Evolutionary conservation across 495 filamentous ascomycete species (phyloP), one percentile per base, ranked within the genome.

Genomic region (Sordaria brevicollis): DNA sequence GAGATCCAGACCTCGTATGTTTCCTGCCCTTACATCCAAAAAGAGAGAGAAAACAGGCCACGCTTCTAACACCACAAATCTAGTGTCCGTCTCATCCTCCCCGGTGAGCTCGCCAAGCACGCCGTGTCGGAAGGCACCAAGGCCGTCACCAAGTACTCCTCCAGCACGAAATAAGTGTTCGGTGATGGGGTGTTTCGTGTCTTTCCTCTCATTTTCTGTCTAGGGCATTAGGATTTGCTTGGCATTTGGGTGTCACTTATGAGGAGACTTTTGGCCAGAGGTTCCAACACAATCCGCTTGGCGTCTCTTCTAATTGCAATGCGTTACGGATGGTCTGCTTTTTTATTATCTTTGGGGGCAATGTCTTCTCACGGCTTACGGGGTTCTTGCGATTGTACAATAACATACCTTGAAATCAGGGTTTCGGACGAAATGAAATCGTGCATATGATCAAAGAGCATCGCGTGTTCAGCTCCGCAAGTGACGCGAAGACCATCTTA

Each of bases 131-230:
- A 99, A 85, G 95, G 95, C 78, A 99, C 95, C 81, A 99, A 99
- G 93, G 95, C 95, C 69, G 95, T 99, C 74, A 98, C 95, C 88
- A 99, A 99, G 89, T 99, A 99, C 88, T 97, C 94, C 74, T 97
- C 94, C 67, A 97, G 94, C 75, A 96, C 94, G 82, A 99, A 99
- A 92, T 99, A 97, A 88, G 84, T 76, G 65, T 36, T 68, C 38
- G 33, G 38, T 69, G 15, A 49, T 83, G 78, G 65, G 49, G 25
- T 62, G 76, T 84, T 78, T 80, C 70, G 76, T 70, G 76, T 79
- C 78, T 79, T 75, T 77, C 75, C 77, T 80, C 81, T 73, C 74
- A 62, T 74, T 73, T 75, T 74, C 68, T 74, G 71, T 81, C 79
- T 83, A 77, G 81, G 82, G 81, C 80, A 84, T 62, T 81, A 82